Base-by-base conservation (phyloP, 2,329 filamentous ascomycete genomes). In the Aspergillus viridinutans region DNA sequence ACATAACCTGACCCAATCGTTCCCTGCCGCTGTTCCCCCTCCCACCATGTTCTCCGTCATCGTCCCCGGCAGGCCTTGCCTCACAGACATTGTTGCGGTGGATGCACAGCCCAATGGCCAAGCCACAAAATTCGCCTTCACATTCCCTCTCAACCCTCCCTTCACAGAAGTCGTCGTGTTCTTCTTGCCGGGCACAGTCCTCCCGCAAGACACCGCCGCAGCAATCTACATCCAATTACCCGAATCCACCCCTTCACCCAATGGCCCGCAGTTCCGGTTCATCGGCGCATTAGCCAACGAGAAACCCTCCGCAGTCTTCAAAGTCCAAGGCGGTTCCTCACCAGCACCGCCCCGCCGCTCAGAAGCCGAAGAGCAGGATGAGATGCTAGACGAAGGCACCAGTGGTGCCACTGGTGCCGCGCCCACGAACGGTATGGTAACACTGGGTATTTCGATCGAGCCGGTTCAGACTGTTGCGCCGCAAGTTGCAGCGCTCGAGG, bases 261-360 rank as follows among this genome's bases (percentile, higher is more conserved):
- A 74, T 43, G 66, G 71, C 3, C 78, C 82, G 1, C 84, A 87
- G 49, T 96, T 96, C 77, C 86, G 83, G 58, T 90, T 99, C 67
- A 85, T 97, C 4, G 94, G 95, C 61, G 94, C 88, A 50, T 87
- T 99, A 55, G 92, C 90, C 1, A 87, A 90, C 38, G 91, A 92
- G 56, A 97, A 97, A 70, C 92, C 94, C 65, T 93, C 89, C 64
- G 91, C 92, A 38, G 89, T 97, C 56, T 97, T 97, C 81, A 92
- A 90, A 72, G 79, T 96, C 62, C 81, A 79, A 1, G 66, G 52
- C 20, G 49, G 54, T 52, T 21, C 32, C 70, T 67, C 50, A 66
- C 67, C 35, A 53, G 50, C 32, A 42, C 56, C 58, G 17, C 60
- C 60, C 7, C 58, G 23, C 23, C 64, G 64, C 59, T 67, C 64